phyloP scores from a whole-genome alignment of 208 protist genomes.

The Acanthamoeba divionensis region DNA sequence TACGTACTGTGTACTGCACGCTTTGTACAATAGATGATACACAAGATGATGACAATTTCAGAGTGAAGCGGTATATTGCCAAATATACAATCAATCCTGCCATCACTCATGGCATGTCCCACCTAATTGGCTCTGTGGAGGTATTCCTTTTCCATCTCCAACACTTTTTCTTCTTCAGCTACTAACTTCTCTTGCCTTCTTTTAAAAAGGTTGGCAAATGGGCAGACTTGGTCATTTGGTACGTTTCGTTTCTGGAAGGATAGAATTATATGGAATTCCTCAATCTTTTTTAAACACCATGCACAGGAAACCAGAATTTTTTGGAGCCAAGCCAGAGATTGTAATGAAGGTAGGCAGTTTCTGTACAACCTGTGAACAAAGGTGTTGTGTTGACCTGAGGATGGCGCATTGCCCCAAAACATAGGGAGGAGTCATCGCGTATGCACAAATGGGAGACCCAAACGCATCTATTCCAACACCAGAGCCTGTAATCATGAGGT shows the following conservation, averaged over 20 bases:
- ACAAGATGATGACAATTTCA: slow-evolving; percentile 52
- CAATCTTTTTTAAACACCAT: too few species aligned
- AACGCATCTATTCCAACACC: slow-evolving; percentile 79
- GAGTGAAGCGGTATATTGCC: slow-evolving; percentile 63
- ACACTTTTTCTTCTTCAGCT: too few species aligned
- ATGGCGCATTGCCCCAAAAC: neutral
- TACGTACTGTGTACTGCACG: neutral
- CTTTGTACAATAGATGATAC: neutral
- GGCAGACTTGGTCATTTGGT: slow-evolving; percentile 73
- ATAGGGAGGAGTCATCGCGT: neutral
- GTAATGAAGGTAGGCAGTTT: slow-evolving; percentile 73
- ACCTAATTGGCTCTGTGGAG: slow-evolving; percentile 64
- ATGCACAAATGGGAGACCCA: slow-evolving; percentile 74
- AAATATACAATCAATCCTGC: slow-evolving; percentile 80
- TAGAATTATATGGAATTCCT: too few species aligned
- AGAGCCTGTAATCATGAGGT: slow-evolving; percentile 72
- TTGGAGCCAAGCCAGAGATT: slow-evolving; percentile 74
- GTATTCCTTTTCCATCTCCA: too few species aligned
- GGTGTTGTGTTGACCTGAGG: neutral
- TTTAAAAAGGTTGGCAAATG: too few species aligned
- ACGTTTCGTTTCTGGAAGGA: too few species aligned
- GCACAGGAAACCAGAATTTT: slow-evolving; percentile 43
- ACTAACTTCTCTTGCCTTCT: too few species aligned
- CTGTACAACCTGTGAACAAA: too few species aligned
- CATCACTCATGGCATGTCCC: slow-evolving; percentile 70